Conservation (phyloP, 2,329 filamentous ascomycete genomes). For the Neopestalotiopsis sp. region DNA sequence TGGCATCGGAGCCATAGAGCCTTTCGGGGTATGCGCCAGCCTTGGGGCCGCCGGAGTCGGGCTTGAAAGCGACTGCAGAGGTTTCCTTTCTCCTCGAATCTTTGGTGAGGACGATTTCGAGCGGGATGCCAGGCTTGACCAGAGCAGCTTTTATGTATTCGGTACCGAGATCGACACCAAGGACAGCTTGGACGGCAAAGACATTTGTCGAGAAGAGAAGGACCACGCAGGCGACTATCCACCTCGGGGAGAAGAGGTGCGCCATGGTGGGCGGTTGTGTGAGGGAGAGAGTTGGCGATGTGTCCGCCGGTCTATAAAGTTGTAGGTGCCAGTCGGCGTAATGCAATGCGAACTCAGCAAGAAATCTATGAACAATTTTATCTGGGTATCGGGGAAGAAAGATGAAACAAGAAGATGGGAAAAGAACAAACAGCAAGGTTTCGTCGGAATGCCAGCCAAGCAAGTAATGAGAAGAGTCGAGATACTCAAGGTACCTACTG, state of each 20-base stretch:
- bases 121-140: constrained; percentile 94
- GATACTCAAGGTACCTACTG: too few species aligned
- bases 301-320: constrained; percentile 13
- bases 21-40: constrained; percentile 81
- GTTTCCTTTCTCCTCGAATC: constrained; percentile 96
- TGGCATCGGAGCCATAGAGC: constrained; percentile 88
- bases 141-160: constrained; percentile 96
- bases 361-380: constrained; percentile 5
- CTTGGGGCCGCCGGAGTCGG: constrained; percentile 68
- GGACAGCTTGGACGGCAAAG: constrained; percentile 71
- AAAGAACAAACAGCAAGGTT: background rate
- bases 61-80: constrained; percentile 92
- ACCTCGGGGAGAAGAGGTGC: constrained; percentile 40
- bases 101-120: constrained; percentile 97
- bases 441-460: background rate
- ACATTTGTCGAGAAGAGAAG: constrained; percentile 54
- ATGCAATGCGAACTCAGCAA: background rate
- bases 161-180: constrained; percentile 93
- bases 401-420: background rate
- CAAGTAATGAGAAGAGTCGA: background rate
- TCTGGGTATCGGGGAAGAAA: background rate
- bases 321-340: constrained; percentile 14
- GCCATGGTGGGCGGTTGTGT: constrained; percentile 43
- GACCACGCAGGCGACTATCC: constrained; percentile 43
- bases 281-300: constrained; percentile 10